Evolutionary conservation across 306 rosid species (phyloP).

Genomic region (Luffa aegyptiaca): DNA sequence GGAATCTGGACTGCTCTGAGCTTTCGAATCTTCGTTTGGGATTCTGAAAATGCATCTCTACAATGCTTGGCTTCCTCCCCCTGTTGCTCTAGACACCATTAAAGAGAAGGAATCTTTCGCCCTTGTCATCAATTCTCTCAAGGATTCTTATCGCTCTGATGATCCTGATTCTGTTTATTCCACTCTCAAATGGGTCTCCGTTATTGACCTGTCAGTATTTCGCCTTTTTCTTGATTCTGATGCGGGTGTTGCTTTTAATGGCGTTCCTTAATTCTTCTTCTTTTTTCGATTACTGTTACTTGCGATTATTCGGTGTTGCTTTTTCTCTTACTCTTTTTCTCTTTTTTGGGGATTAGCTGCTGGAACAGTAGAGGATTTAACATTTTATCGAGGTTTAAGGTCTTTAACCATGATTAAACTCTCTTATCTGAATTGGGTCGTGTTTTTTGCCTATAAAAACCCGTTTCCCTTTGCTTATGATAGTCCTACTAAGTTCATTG

Average conservation of each 20-base stretch:
- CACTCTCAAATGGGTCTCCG: slow-evolving; percentile 79
- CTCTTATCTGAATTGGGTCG: not conserved
- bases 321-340: not conserved
- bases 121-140: slow-evolving; percentile 45
- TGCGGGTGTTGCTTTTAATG: slow-evolving; percentile 3
- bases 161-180: slow-evolving; percentile 87
- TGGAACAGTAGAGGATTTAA: not conserved
- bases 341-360: not conserved
- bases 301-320: not conserved
- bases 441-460: not conserved
- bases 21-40: not conserved
- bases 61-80: slow-evolving; percentile 98
- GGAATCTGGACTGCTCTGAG: not conserved
- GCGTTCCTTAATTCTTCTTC: not conserved
- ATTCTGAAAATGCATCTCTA: slow-evolving; percentile 65
- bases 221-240: slow-evolving; percentile 4
- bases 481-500: not conserved
- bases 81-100: slow-evolving; percentile 59
- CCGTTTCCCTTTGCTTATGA: not conserved
- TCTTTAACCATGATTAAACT: not conserved
- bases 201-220: slow-evolving; percentile 76
- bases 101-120: slow-evolving; percentile 69
- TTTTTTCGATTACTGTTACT: slow-evolving; percentile 3
- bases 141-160: slow-evolving; percentile 35
- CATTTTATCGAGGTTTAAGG: not conserved